Evolutionary conservation across 176 grass and related monocot genomes (phyloP), one percentile per base, ranked within the genome.

Genomic region (Eragrostis curvula): DNA sequence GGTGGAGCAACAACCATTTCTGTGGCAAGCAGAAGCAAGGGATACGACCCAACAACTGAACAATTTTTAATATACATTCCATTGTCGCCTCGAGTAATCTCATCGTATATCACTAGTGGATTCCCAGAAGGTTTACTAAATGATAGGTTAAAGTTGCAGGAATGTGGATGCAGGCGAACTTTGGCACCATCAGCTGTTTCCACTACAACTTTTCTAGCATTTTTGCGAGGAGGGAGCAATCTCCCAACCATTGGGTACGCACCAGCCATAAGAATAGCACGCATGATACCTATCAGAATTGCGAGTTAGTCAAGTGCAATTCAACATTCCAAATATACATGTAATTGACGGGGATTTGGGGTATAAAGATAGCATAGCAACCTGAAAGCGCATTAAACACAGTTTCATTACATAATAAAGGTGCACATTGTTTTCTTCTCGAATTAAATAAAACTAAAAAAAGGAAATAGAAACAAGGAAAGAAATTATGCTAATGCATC

Each of bases 121-220:
- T 70, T 72, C 44, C 32, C 77, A 74, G 76, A 89, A 76, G 78
- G 15, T 74, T 87, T 90, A 29, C 75, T 73, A 14, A 79, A 82
- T 30, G 90, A 88, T 27, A 93, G 70, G 61, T 91, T 88, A 69
- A 83, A 99, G 52, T 96, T 96, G 23, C 79, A 91, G 52, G 96
- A 99, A 84, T 84, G 91, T 20, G 86, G 93, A 89, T 99, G 89
- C 14, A 99, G 74, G n/a, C 96, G 85, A 87, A 99, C 96, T 91
- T 99, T 99, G 50, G 80, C 68, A 69, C 93, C 93, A 85, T 65
- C 84, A 70, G 87, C 64, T 44, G 96, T 92, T 80, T 99, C 93
- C 46, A 96, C 66, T 21, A 88, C 57, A 73, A 89, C 52, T 85
- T 70, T 78, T 81, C 30, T 90, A 86, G 56, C 49, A 85, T 94